Evolutionary conservation across 2,329 filamentous ascomycete species (phyloP).

Genomic region (Sclerotiophoma versabilis): DNA sequence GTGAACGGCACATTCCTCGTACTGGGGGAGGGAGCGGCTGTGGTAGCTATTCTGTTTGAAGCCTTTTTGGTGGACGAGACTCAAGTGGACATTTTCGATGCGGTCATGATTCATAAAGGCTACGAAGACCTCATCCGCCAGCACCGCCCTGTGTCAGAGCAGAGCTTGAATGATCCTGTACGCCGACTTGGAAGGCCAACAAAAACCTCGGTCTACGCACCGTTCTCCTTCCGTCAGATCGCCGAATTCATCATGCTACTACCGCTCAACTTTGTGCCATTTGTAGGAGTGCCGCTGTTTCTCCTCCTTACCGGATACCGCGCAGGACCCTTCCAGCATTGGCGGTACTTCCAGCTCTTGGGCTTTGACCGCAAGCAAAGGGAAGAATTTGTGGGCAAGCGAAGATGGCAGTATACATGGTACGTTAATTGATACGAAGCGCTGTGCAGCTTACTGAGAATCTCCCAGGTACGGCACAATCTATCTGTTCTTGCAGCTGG

Average conservation of each 20-base stretch:
- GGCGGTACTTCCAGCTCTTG: conserved; percentile 84
- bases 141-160: conserved; percentile 66
- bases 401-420: conserved; percentile 87
- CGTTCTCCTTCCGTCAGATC: conserved; percentile 91
- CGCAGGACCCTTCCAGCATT: conserved; percentile 87
- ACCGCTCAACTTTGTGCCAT: conserved; percentile 85
- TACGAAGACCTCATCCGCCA: conserved; percentile 62
- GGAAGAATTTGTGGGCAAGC: conserved; percentile 70
- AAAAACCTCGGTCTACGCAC: conserved; percentile 77
- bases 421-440: conserved; percentile 36
- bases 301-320: conserved; percentile 86
- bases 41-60: conserved; percentile 65
- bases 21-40: conserved; percentile 69
- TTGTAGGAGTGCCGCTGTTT: conserved; percentile 83
- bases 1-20: conserved; percentile 86
- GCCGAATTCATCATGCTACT: conserved; percentile 73
- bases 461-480: conserved; percentile 77
- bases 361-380: conserved; percentile 77
- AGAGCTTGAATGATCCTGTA: conserved; percentile 72
- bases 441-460: conserved; percentile 15
- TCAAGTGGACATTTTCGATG: conserved; percentile 77
- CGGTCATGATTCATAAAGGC: conserved; percentile 78
- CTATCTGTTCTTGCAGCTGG: conserved; percentile 82
- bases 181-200: conserved; percentile 85
- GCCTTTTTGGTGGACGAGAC: conserved; percentile 71